A percentile compares a stretch with the other conserved stretches of the same genome.
Evolutionary conservation across 352 stramenopile species (phyloP).

Genomic region (Globisporangium apiculatum): DNA sequence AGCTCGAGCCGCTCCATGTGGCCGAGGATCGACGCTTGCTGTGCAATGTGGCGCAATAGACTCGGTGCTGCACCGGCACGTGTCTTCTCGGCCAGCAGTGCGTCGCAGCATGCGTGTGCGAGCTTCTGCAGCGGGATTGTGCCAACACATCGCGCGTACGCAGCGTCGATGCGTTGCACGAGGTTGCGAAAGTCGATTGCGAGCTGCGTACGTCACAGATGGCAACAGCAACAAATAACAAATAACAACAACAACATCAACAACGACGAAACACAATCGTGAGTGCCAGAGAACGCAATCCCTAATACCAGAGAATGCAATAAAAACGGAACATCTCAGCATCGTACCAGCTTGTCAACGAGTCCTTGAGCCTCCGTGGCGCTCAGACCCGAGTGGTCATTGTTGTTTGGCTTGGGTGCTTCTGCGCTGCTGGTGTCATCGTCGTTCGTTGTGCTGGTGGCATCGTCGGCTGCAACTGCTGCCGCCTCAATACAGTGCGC

Average conservation of each 20-base stretch:
- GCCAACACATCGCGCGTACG: constrained; percentile 48
- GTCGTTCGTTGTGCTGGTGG: constrained; percentile 1
- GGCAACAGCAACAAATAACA: background rate
- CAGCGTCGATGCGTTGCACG: constrained; percentile 32
- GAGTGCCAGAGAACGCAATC: no score
- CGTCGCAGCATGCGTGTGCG: constrained; percentile 53
- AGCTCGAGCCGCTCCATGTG: constrained; percentile 61
- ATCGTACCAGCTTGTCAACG: constrained; percentile 57
- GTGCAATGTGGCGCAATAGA: constrained; percentile 71
- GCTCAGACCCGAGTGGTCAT: constrained; percentile 25
- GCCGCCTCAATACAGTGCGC: constrained; percentile 16
- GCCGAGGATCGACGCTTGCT: constrained; percentile 76
- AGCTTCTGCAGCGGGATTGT: constrained; percentile 58
- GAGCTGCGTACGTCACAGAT: constrained; percentile 7
- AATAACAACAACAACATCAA: background rate
- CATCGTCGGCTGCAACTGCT: no score
- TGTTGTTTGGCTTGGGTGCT: constrained; percentile 6
- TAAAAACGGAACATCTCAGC: no score
- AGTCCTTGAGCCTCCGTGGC: constrained; percentile 49
- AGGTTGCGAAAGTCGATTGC: constrained; percentile 55
- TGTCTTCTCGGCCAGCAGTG: constrained; percentile 58
- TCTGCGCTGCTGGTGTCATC: constrained; percentile 1
- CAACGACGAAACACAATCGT: no score
- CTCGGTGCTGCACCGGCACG: constrained; percentile 46
- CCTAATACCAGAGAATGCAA: no score